phyloP scores from a whole-genome alignment of 164 flowering plant species.

The Aristolochia contorta region DNA sequence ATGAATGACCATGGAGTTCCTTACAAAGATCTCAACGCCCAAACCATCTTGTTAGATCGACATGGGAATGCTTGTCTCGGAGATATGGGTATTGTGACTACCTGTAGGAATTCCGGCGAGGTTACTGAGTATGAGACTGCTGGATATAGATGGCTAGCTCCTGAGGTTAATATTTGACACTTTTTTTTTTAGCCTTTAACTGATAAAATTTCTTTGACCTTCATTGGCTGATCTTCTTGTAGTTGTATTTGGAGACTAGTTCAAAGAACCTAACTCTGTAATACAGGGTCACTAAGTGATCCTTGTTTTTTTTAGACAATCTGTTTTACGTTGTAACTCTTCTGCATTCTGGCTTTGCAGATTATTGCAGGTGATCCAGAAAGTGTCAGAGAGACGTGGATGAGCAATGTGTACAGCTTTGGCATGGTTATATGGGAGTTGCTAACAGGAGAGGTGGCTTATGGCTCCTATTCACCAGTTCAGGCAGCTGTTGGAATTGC shows the following conservation, averaged over 20 bases:
- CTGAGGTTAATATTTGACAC: slow-evolving; percentile 62
- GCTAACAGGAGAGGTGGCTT: slow-evolving; percentile 87
- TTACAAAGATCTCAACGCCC: slow-evolving; percentile 71
- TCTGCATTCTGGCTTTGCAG: slow-evolving; percentile 22
- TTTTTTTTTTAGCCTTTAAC: background rate
- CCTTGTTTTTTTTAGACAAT: no score
- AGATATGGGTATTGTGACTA: slow-evolving; percentile 76
- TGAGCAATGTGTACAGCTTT: slow-evolving; percentile 91
- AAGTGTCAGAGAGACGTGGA: slow-evolving; percentile 76
- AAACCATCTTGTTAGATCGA: slow-evolving; percentile 67
- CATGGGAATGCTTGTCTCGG: slow-evolving; percentile 85
- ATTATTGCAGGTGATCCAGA: slow-evolving; percentile 96
- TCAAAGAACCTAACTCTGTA: no score
- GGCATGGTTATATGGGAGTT: slow-evolving; percentile 97
- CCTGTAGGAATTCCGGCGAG: slow-evolving; percentile 70
- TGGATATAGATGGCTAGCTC: slow-evolving; percentile 95
- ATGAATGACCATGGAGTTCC: slow-evolving; percentile 85
- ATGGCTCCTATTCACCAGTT: slow-evolving; percentile 75
- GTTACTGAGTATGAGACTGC: slow-evolving; percentile 90
- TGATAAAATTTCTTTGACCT: no score
- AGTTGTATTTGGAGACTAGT: no score
- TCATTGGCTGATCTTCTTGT: no score
- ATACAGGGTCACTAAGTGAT: no score
- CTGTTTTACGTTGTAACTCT: background rate
- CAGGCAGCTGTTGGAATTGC: slow-evolving; percentile 98